Percentiles rank a stretch among this genome's conserved stretches.
Conservation (phyloP, 495 filamentous ascomycete genomes). For the Eremomyces bilateralis region DNA sequence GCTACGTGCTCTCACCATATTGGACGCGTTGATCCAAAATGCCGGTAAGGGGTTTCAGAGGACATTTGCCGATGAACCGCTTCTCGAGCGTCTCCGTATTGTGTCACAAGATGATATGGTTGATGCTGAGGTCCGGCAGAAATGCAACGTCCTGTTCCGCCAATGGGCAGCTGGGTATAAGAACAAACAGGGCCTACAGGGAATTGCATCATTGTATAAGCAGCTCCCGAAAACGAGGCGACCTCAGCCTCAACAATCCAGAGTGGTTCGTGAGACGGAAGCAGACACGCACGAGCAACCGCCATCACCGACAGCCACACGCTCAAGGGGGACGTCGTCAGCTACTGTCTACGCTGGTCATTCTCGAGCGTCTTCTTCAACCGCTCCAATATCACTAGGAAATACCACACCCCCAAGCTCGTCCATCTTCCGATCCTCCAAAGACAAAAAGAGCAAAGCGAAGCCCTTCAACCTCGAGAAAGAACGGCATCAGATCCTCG, state of each 20-base stretch:
- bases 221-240: constrained; percentile 42
- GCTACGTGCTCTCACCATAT: constrained; percentile 68
- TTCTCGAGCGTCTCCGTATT: constrained; percentile 79
- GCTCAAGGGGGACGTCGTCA: constrained; percentile 8
- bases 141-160: constrained; percentile 66
- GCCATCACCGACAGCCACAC: constrained; percentile 3
- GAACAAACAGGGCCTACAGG: constrained; percentile 55
- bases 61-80: constrained; percentile 72
- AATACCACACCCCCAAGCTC: constrained; percentile 4
- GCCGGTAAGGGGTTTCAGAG: constrained; percentile 76
- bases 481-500: constrained; percentile 67
- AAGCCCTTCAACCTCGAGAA: constrained; percentile 62
- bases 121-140: constrained; percentile 64
- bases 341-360: neutral
- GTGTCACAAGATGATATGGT: constrained; percentile 68
- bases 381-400: neutral
- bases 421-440: constrained; percentile 17
- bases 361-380: neutral
- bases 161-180: constrained; percentile 78
- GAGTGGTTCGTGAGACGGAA: constrained; percentile 57
- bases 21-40: constrained; percentile 90
- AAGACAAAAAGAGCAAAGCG: constrained; percentile 27
- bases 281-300: constrained; percentile 36
- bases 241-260: constrained; percentile 46
- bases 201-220: constrained; percentile 60